phyloP scores from a whole-genome alignment of 2,329 filamentous ascomycete species.

The Ciborinia camelliae region DNA sequence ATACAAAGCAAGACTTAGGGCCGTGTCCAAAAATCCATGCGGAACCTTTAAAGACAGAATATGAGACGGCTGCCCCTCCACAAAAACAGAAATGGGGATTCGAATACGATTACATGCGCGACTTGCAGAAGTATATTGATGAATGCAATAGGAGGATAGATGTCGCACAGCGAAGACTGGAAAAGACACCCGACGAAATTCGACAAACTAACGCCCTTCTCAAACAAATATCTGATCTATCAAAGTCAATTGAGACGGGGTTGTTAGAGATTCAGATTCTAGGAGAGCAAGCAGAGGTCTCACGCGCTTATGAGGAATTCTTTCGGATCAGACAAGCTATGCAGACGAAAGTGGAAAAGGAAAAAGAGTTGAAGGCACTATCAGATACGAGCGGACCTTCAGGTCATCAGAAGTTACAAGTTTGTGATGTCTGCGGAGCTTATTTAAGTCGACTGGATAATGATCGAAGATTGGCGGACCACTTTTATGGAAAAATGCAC shows the following conservation, averaged over 20 bases:
- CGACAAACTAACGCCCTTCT: conserved; percentile 87
- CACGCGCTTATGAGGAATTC: conserved; percentile 80
- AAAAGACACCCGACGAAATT: conserved; percentile 98
- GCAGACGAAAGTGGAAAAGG: conserved; percentile 75
- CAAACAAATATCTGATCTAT: conserved; percentile 79
- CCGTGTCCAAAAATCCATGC: conserved; percentile 84
- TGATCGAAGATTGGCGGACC: conserved; percentile 87
- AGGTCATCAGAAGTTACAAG: conserved; percentile 96
- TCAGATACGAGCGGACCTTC: conserved; percentile 89
- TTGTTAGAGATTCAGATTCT: conserved; percentile 83
- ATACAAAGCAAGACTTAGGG: conserved; percentile 96
- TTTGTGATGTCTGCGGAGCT: conserved; percentile 96
- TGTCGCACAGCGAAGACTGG: conserved; percentile 78
- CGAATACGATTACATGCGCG: conserved; percentile 93
- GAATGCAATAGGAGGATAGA: conserved; percentile 96
- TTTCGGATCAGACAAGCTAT: conserved; percentile 79
- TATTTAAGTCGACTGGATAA: conserved; percentile 92
- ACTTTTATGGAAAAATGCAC: conserved; percentile 99
- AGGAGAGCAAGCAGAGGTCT: conserved; percentile 76
- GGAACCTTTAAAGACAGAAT: conserved; percentile 85
- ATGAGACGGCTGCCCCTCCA: conserved; percentile 69
- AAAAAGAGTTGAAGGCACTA: conserved; percentile 84
- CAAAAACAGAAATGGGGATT: conserved; percentile 70
- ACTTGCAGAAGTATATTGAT: conserved; percentile 95
- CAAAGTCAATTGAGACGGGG: conserved; percentile 73